These are phyloP conservation scores for Rhododendron williamsianum DNA, from an alignment of 148 eudicot genomes.

Conservation along the genomic window DNA sequence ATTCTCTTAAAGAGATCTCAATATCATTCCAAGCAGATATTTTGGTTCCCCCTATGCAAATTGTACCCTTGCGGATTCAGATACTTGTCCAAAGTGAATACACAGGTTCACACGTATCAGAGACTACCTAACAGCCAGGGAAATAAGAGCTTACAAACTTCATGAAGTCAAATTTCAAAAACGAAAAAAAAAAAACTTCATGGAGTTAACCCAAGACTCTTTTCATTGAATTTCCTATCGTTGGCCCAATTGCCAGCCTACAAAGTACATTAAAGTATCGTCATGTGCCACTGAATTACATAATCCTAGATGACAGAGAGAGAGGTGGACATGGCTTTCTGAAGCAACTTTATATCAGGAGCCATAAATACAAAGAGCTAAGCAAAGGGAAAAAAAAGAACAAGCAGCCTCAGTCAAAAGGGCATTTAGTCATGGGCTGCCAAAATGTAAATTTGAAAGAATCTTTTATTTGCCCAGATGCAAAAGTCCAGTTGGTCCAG, in stretches of 20 bases:
- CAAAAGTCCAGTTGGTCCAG: constrained; percentile 10
- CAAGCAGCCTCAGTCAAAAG: neutral
- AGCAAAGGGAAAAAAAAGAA: neutral
- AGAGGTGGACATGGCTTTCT: neutral
- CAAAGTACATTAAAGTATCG: neutral
- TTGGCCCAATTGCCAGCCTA: neutral
- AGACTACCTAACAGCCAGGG: neutral
- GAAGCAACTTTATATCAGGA: neutral
- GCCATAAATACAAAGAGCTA: neutral
- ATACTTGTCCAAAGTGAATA: neutral
- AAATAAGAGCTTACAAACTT: neutral
- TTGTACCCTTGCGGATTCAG: neutral
- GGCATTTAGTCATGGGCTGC: neutral
- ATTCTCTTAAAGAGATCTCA: neutral
- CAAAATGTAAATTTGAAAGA: neutral
- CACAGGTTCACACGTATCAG: neutral
- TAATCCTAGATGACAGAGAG: neutral
- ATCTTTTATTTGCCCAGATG: constrained; percentile 12
- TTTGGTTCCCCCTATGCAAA: neutral
- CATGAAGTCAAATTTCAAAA: neutral
- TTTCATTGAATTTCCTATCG: neutral
- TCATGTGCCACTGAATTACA: neutral
- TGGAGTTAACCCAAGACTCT: neutral
- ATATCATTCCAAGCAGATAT: neutral
- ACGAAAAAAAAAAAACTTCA: neutral